Evolutionary conservation across 73 alveolate species (phyloP).

Genomic region (Paramecium tetraurelia): DNA sequence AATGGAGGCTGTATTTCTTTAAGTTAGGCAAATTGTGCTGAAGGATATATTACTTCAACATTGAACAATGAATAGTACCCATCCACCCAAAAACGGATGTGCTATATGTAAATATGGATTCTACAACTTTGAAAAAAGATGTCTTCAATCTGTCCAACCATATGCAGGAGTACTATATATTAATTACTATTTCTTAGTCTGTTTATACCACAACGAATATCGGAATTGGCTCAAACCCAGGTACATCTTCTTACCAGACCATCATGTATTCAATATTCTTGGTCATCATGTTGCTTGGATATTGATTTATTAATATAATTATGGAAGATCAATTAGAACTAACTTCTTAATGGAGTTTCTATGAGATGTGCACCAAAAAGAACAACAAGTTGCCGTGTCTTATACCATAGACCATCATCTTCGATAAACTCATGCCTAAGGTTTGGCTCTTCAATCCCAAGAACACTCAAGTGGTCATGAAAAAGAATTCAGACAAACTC

Average conservation of each 20-base stretch:
- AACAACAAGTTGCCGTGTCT: background rate
- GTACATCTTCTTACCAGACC: background rate
- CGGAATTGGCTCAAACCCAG: background rate
- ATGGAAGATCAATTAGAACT: background rate
- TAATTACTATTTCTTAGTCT: background rate
- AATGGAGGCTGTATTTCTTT: conserved; percentile 33
- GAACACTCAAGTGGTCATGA: background rate
- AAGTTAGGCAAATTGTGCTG: background rate
- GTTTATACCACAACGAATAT: background rate
- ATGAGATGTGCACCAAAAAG: conserved; percentile 36
- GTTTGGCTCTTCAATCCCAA: conserved; percentile 47
- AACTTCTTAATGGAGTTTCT: conserved; percentile 24
- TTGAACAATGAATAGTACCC: background rate
- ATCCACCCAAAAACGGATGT: background rate
- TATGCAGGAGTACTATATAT: conserved; percentile 23
- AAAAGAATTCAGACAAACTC: conserved; percentile 27
- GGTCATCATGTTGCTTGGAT: background rate
- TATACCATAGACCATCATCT: background rate
- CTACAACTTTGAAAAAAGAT: background rate
- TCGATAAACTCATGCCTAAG: conserved; percentile 17
- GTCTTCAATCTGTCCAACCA: background rate
- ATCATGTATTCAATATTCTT: background rate
- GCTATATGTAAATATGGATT: conserved; percentile 35
- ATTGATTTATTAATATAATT: background rate
- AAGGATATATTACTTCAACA: background rate